phyloP scores from a whole-genome alignment of 768 basidiomycete genomes.

The Hebeloma cylindrosporum region DNA sequence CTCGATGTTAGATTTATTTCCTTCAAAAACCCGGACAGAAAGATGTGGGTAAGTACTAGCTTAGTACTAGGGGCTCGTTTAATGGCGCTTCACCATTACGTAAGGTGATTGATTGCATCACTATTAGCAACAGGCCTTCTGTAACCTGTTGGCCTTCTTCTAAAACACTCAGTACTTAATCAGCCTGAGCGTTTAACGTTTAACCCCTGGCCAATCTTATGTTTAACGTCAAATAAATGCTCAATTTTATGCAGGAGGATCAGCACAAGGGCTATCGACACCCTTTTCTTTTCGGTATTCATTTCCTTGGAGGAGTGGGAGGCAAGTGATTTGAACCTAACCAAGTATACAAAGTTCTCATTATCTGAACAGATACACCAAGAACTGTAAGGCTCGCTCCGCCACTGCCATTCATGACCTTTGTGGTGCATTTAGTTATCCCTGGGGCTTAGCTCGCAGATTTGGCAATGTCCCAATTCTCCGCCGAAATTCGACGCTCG shows the following conservation, averaged over 20 bases:
- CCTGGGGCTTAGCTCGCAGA: slow-evolving; percentile 45
- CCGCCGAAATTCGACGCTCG: slow-evolving; percentile 40
- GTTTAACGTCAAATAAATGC: slow-evolving; percentile 15
- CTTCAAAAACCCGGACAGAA: too few relatives aligned
- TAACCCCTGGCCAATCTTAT: background rate
- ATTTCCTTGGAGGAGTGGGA: slow-evolving; percentile 46
- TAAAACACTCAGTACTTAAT: background rate
- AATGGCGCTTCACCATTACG: too few relatives aligned
- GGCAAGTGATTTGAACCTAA: slow-evolving; percentile 24
- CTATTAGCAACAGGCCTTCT: too few relatives aligned
- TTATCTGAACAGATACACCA: slow-evolving; percentile 38
- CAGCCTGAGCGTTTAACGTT: background rate
- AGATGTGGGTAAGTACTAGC: too few relatives aligned
- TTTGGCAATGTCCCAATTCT: slow-evolving; percentile 49
- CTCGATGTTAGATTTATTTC: too few relatives aligned
- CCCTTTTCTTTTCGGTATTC: slow-evolving; percentile 47
- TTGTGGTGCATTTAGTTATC: slow-evolving; percentile 1
- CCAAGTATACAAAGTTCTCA: slow-evolving; percentile 1
- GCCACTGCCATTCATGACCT: background rate
- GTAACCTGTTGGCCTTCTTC: too few relatives aligned
- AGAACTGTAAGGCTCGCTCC: slow-evolving; percentile 40
- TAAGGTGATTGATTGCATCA: too few relatives aligned
- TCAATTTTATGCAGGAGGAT: slow-evolving; percentile 17
- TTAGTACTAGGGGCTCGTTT: too few relatives aligned
- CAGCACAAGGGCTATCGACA: slow-evolving; percentile 45